Base-by-base conservation (phyloP, 2,329 filamentous ascomycete species). In the Stemphylium vesicarium region DNA sequence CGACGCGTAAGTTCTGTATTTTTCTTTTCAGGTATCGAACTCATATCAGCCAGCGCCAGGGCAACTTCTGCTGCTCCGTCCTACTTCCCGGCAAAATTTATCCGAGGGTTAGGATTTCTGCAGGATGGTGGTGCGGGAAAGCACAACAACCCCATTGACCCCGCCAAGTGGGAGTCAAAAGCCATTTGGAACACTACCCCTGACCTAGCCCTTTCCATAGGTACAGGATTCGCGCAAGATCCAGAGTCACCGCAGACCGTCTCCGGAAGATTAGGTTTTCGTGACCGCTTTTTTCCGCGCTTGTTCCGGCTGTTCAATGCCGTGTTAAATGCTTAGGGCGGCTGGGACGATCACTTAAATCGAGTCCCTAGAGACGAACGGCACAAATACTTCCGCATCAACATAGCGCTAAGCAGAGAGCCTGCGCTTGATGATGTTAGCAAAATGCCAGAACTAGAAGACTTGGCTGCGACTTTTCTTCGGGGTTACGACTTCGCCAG, bases 11-110 rank as follows among this genome's bases (percentile, higher is more conserved):
- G 55, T 53, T 53, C 26, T 50, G 4, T 40, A 3, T 37, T 9
- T 37, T 24, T 12, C n/a, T 24, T 35, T 41, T n/a, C 10, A 31
- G 6, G 4, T 37, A 41, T 31, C 5, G 6, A 52, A 26, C 43
- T 53, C 2, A 53, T 32, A 20, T 18, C 4, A 13, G 10, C 7
- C 8, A 64, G 62, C 15, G 55, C 62, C 16, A 22, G 46, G n/a
- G 59, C 46, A 18, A 64, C 41, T 4, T 64, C 54, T 37, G 37
- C 57, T 36, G 48, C 56, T 26, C 49, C 32, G 6, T 60, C 41
- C 3, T 64, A 64, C 44, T 63, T 63, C 24, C 44, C 24, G 24
- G 53, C 48, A 45, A 63, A 63, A 44, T 61, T 61, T 32, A 61
- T 63, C 22, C 8, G 8, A 3, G 46, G 60, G 8, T 32, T 59